Evolutionary conservation across 2,329 filamentous ascomycete species (phyloP), one percentile per base, ranked within the genome.

Genomic region (Fusarium domesticum): DNA sequence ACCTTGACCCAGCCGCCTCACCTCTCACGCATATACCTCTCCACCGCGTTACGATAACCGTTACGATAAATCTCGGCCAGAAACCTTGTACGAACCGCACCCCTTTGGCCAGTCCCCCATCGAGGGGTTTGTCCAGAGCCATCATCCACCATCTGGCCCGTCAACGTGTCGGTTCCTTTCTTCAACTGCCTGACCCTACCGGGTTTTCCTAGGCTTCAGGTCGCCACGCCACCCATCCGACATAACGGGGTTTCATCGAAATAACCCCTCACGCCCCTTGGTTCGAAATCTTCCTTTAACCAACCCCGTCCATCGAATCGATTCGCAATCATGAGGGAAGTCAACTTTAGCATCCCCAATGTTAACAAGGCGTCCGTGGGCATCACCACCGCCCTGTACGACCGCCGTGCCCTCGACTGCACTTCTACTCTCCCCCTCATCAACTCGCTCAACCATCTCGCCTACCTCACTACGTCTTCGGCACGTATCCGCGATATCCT

Each of bases 311-410:
- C 52, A 50, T 47, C 50, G 48, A 45, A 49, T 49, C 50, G 54
- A 50, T 50, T 49, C 45, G 53, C 50, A 80, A 92, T 69, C 72
- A 98, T 98, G 93, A 89, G 93, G 76, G 93, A 98, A 81, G 91
- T 96, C 74, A 97, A 97, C 73, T 97, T 97, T 74, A 96, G 91
- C 74, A 96, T 97, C 68, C 92, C 93, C 42, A 96, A 93, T 78
- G 90, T 95, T 80, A 97, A 97, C 74, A 97, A 97, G 85, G 93
- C 93, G 64, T 96, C 92, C 47, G 91, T 96, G 64, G 92, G 92
- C 71, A 98, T 98, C 73, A 98, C 93, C 57, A 96, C 93, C 45
- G 95, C 93, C 67, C 81, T 98, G 51, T 98, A 98, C 70, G 93
- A 98, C 73, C 89, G 93, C 57, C 86, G 93, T 67, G 93, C 93